Conservation (phyloP, 23 red algal genomes). For the Gracilariopsis chorda region DNA sequence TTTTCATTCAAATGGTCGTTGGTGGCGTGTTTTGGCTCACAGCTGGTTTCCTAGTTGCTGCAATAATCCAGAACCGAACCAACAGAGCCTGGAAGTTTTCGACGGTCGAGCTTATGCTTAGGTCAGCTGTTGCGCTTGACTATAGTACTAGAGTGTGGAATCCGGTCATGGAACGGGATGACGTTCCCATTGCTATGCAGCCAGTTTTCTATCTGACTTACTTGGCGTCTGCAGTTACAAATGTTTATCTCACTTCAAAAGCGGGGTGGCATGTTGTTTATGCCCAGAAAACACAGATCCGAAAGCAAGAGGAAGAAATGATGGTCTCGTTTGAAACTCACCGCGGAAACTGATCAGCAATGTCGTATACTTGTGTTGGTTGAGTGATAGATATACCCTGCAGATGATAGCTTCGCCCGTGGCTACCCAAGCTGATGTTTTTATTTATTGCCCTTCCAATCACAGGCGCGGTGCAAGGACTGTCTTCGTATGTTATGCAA, state of each 20-base stretch:
- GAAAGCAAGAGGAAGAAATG: background rate
- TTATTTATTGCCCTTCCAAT: too few species aligned
- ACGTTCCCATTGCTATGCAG: slow-evolving; percentile 40
- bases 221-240: background rate
- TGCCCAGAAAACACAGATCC: background rate
- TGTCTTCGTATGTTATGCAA: too few species aligned
- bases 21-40: slow-evolving; percentile 49
- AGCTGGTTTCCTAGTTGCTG: slow-evolving; percentile 12
- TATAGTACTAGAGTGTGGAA: slow-evolving; percentile 40
- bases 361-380: too few species aligned
- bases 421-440: too few species aligned
- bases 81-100: slow-evolving; percentile 39
- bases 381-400: too few species aligned
- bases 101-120: slow-evolving; percentile 1
- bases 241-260: slow-evolving; percentile 18
- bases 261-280: slow-evolving; percentile 17
- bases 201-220: slow-evolving; percentile 3
- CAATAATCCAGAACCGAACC: slow-evolving; percentile 22
- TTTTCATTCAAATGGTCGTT: slow-evolving; percentile 57
- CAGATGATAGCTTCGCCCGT: too few species aligned
- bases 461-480: too few species aligned
- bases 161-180: slow-evolving; percentile 57
- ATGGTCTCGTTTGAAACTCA: slow-evolving; percentile 1
- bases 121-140: slow-evolving; percentile 20
- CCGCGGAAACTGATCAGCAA: background rate